phyloP scores from a whole-genome alignment of 495 filamentous ascomycete species.

The Penicillium egyptiacum region DNA sequence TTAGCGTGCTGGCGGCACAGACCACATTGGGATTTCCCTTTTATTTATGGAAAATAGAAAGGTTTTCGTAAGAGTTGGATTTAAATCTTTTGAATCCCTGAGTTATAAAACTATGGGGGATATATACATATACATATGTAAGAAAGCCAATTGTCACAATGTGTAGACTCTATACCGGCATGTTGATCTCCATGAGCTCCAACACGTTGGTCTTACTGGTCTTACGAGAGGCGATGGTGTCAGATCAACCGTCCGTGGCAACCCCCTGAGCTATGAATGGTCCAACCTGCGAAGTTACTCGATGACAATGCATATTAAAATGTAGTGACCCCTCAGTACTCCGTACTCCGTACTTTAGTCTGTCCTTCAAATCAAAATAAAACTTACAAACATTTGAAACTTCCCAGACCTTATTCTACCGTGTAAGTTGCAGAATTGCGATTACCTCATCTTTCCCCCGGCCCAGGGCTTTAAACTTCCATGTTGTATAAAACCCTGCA shows the following conservation, averaged over 20 bases:
- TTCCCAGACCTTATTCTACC: constrained; percentile 1
- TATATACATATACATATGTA: not conserved
- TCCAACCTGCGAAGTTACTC: too few species aligned
- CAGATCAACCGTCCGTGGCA: not conserved
- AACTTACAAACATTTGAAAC: too few species aligned
- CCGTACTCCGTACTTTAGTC: too few species aligned
- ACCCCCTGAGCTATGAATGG: too few species aligned
- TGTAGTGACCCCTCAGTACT: too few species aligned
- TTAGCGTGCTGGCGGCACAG: constrained; percentile 10
- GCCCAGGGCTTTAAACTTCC: not conserved
- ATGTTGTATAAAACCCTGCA: not conserved
- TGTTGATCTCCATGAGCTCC: too few species aligned
- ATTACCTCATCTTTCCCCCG: not conserved
- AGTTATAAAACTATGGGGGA: not conserved
- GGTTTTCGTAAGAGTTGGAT: not conserved
- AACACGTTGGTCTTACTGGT: too few species aligned
- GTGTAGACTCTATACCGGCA: not conserved
- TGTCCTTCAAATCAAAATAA: too few species aligned
- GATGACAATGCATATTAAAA: too few species aligned
- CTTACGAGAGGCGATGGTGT: constrained; percentile 14
- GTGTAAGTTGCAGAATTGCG: not conserved
- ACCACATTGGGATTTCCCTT: not conserved
- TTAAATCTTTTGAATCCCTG: too few species aligned
- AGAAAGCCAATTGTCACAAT: not conserved
- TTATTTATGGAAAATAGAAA: not conserved